A percentile compares a stretch with the other conserved stretches of the same genome.
phyloP scores from a whole-genome alignment of 2,329 filamentous ascomycete genomes.

The Aspergillus sp. region DNA sequence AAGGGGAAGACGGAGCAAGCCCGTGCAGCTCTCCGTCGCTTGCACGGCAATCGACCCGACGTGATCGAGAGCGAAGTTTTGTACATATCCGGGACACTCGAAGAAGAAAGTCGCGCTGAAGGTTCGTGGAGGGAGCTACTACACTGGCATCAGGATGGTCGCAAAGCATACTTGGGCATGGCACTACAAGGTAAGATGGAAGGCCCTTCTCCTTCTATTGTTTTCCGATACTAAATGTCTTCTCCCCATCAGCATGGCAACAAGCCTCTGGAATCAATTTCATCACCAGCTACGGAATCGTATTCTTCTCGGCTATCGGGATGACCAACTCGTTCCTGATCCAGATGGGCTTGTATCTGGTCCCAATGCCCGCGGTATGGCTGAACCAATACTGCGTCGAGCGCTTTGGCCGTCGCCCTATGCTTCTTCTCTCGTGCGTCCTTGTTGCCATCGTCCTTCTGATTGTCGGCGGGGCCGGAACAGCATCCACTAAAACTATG shows the following conservation, averaged over 20 bases:
- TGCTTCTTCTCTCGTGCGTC: not conserved
- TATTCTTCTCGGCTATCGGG: not conserved
- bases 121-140: not conserved
- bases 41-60: conserved; percentile 6
- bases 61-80: conserved; percentile 7
- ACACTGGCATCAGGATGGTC: not conserved
- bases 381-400: conserved; percentile 6
- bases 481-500: not conserved
- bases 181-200: not conserved
- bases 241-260: not conserved
- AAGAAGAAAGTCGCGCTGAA: conserved; percentile 10
- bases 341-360: conserved; percentile 5
- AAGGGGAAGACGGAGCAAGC: conserved; percentile 9
- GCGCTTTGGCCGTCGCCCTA: conserved; percentile 2
- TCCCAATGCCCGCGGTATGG: conserved; percentile 2
- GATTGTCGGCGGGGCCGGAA: conserved; percentile 2
- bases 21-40: conserved; percentile 4
- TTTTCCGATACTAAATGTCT: not conserved
- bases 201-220: no score
- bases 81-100: conserved; percentile 6
- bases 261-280: conserved; percentile 4
- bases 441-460: not conserved
- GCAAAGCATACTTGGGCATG: not conserved
- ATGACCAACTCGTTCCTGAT: conserved; percentile 3
- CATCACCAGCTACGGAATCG: conserved; percentile 5